A percentile compares a stretch with the other conserved stretches of the same genome.
These are phyloP conservation scores for Citrus sp. DNA, from an alignment of 345 rosid genomes.

Conservation along the genomic window DNA sequence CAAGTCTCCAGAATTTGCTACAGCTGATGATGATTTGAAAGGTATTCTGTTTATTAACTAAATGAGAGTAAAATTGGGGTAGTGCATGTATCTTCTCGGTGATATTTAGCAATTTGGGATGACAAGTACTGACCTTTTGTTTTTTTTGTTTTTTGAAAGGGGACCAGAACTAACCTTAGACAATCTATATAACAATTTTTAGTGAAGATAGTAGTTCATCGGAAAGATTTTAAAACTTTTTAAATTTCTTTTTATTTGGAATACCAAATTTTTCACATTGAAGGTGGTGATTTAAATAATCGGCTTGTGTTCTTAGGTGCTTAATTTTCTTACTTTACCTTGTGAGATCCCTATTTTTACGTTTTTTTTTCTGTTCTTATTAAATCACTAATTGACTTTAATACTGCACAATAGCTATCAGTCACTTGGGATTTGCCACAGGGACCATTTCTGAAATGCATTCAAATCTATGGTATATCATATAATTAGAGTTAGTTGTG, in stretches of 20 bases:
- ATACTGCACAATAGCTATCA: neutral
- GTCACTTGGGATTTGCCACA: neutral
- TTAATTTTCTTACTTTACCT: neutral
- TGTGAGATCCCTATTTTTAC: neutral
- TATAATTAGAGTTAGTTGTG: neutral
- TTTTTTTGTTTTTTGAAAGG: too few relatives aligned
- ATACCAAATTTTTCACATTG: neutral
- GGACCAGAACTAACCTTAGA: neutral
- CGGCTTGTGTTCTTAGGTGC: neutral
- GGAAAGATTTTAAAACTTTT: neutral
- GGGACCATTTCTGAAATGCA: neutral
- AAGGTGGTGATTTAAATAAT: neutral
- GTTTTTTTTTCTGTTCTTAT: neutral
- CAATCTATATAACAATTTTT: neutral
- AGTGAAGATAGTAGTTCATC: neutral
- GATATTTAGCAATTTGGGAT: neutral
- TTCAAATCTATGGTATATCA: neutral
- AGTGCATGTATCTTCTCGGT: neutral
- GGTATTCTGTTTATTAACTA: conserved; percentile 8
- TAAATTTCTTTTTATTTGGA: neutral
- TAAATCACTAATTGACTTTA: neutral
- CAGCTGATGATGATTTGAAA: neutral
- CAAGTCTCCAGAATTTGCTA: neutral
- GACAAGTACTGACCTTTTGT: neutral
- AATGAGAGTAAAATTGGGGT: neutral